A percentile compares a stretch with the other conserved stretches of the same genome.
These are phyloP conservation scores for Aspergillus puulaauensis DNA, from an alignment of 2,329 filamentous ascomycete genomes.

Conservation along the genomic window DNA sequence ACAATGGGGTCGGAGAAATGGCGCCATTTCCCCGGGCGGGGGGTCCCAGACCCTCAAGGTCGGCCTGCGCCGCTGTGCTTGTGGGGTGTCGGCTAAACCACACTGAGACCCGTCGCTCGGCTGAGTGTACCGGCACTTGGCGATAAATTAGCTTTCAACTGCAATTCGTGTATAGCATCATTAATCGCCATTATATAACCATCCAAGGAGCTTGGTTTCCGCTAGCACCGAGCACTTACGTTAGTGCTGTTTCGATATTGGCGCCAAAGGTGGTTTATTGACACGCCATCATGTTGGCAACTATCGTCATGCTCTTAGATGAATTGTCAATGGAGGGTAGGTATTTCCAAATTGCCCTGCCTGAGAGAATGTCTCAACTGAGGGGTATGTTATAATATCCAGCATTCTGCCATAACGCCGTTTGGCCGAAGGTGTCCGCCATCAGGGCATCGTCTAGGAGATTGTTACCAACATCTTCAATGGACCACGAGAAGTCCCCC, in stretches of 20 bases:
- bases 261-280: no score
- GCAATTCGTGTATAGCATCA: background rate
- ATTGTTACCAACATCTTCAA: conserved; percentile 5
- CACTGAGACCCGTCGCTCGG: background rate
- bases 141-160: background rate
- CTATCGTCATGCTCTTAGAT: no score
- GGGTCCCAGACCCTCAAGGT: background rate
- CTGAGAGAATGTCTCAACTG: background rate
- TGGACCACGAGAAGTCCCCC: conserved; percentile 4
- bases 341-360: background rate
- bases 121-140: conserved; percentile 4
- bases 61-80: background rate
- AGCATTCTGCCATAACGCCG: conserved; percentile 1
- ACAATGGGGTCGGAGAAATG: conserved; percentile 1
- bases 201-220: background rate
- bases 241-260: no score
- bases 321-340: background rate
- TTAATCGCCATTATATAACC: background rate
- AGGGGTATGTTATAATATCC: background rate
- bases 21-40: conserved; percentile 17
- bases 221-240: no score
- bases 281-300: background rate
- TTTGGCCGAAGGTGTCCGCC: background rate
- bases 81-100: conserved; percentile 26
- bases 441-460: conserved; percentile 3